These are phyloP conservation scores for Coprinellus aureogranulatus DNA, from an alignment of 768 basidiomycete genomes.

Conservation along the genomic window DNA sequence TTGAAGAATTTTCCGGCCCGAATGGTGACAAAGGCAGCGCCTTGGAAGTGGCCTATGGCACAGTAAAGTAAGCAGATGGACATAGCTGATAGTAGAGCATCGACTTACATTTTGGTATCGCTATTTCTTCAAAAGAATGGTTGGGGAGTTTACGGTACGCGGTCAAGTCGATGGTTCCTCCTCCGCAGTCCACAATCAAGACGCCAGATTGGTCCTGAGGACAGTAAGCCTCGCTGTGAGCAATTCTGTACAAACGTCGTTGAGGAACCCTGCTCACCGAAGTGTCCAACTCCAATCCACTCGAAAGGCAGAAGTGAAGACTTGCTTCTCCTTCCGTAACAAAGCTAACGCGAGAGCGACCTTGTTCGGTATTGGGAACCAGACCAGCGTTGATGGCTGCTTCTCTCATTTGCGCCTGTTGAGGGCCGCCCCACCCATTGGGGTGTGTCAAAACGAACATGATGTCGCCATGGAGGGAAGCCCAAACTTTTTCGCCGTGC, in stretches of 20 bases:
- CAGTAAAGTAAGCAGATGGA: background rate
- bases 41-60: conserved; percentile 38
- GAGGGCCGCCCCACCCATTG: conserved; percentile 53
- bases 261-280: background rate
- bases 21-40: conserved; percentile 43
- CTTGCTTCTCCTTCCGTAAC: conserved; percentile 58
- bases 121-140: conserved; percentile 38
- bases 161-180: conserved; percentile 59
- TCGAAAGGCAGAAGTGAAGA: conserved; percentile 41
- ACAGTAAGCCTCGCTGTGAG: background rate
- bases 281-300: conserved; percentile 6
- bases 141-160: conserved; percentile 25
- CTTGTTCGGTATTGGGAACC: conserved; percentile 28
- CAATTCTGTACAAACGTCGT: background rate
- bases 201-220: conserved; percentile 39
- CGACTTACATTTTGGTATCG: conserved; percentile 34
- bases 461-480: conserved; percentile 28
- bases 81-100: too few relatives aligned
- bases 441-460: conserved; percentile 47
- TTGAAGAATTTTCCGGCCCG: conserved; percentile 33
- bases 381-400: conserved; percentile 47
- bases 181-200: conserved; percentile 57
- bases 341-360: conserved; percentile 40
- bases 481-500: conserved; percentile 29
- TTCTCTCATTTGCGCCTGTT: conserved; percentile 46